phyloP scores from a whole-genome alignment of 495 filamentous ascomycete species.

The Lineolata rhizophorae region DNA sequence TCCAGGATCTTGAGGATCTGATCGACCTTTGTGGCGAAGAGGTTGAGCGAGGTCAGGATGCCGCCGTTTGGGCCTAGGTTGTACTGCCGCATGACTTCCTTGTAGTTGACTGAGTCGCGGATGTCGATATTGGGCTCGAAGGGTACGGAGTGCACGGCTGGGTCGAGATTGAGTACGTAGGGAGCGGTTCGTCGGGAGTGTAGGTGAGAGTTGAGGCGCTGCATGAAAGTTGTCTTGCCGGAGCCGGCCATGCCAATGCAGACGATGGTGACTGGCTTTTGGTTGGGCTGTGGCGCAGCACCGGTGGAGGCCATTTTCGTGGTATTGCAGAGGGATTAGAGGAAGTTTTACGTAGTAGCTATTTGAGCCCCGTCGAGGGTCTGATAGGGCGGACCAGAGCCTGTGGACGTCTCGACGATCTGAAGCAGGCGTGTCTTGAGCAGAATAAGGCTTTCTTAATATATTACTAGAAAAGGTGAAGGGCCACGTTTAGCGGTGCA shows the following conservation, averaged over 20 bases:
- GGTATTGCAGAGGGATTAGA: no score
- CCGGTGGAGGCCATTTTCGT: no score
- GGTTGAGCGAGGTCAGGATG: constrained; percentile 87
- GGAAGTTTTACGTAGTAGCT: no score
- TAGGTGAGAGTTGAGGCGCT: constrained; percentile 79
- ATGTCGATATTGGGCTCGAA: constrained; percentile 97
- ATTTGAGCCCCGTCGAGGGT: no score
- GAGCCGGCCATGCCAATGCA: constrained; percentile 97
- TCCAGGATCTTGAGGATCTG: constrained; percentile 78
- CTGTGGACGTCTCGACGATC: no score
- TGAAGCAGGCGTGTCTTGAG: no score
- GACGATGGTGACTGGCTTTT: constrained; percentile 61
- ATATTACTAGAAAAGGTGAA: no score
- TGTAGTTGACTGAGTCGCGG: constrained; percentile 95
- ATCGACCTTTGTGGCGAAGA: constrained; percentile 94
- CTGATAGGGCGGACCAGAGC: no score
- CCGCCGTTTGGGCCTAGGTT: constrained; percentile 94
- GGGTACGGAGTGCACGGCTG: constrained; percentile 83
- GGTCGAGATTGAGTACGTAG: constrained; percentile 95
- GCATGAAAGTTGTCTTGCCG: constrained; percentile 98
- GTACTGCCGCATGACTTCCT: constrained; percentile 98
- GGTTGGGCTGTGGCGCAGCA: no score
- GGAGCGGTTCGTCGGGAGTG: constrained; percentile 52
- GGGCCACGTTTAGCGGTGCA: no score
- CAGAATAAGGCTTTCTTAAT: no score